Conservation (phyloP, 306 rosid genomes). For the Cucurbita argyrosperma region DNA sequence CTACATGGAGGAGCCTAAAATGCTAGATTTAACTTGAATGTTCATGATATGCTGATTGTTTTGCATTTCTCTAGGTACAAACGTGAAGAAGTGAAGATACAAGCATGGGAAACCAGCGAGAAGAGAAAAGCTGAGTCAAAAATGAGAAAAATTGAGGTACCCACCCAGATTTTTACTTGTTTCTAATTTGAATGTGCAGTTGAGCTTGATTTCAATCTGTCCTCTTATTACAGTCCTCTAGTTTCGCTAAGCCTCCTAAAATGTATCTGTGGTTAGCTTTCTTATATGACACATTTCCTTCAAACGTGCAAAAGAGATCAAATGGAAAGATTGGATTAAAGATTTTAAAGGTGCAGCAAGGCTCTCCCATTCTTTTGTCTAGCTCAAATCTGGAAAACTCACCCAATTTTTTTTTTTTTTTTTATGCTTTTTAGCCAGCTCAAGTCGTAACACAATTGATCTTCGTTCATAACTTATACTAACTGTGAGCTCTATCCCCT, state of each 20-base stretch:
- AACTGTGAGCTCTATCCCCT: background rate
- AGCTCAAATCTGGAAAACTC: background rate
- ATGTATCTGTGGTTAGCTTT: background rate
- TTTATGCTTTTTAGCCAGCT: background rate
- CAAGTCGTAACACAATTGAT: background rate
- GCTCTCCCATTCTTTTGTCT: background rate
- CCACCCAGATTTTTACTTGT: background rate
- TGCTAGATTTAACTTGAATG: background rate
- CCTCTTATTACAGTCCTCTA: background rate
- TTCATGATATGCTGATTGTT: slow-evolving; percentile 1
- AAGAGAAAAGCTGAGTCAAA: slow-evolving; percentile 93
- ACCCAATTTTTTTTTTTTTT: no score
- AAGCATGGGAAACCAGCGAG: slow-evolving; percentile 92
- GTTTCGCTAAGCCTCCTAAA: background rate
- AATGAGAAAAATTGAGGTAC: slow-evolving; percentile 90
- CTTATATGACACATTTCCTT: background rate
- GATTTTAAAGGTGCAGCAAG: background rate
- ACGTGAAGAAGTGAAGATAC: slow-evolving; percentile 91
- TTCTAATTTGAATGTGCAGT: background rate
- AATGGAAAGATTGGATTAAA: background rate
- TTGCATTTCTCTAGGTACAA: slow-evolving; percentile 41
- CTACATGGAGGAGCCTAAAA: no score
- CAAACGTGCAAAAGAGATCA: background rate
- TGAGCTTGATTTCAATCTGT: background rate
- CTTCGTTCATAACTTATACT: background rate